Evolutionary conservation across 176 grass and related monocot species (phyloP), one percentile per base, ranked within the genome.

Genomic region (Triticum timopheevii): DNA sequence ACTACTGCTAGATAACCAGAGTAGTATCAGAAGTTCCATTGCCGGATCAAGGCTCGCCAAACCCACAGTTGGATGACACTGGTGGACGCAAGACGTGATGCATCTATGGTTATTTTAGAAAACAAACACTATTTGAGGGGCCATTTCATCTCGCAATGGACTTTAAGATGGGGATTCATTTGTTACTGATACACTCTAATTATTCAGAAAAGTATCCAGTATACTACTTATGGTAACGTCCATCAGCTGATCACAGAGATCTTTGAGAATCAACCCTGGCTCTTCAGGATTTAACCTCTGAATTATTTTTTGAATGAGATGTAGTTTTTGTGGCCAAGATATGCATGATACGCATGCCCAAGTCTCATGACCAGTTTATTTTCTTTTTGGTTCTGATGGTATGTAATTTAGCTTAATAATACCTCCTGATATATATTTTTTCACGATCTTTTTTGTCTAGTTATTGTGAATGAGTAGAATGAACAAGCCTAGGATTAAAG

Each of bases 131-230:
- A 80, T 52, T 28, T 49, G 52, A 39, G 44, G 13, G 45, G 13
- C 28, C 62, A 36, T 25, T 61, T 83, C 80, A 54, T 65, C 80
- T 82, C 11, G 34, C 36, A 61, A 27, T 38, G 2, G 78, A 77
- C 63, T 34, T 72, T 72, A 10, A 33, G 75, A 80, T 31, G 73
- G 13, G 38, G 81, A 87, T 80, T 84, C 80, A 87, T 87, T 83
- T 34, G 35, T 36, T 75, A 31, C 16, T 8, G 67, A 33, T 17
- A 80, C 65, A 9, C 4, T 20, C 67, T 16, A 10, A 73, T 67
- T 61, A 84, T 80, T 75, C 12, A 61, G 34, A 25, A 83, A 84
- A 76, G 16, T 0, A 22, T 58, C 25, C 22, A 49, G 47, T 17
- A 38, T 81, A 76, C 28, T 80, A 67, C 8, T 69, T 76, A 7